Conservation (phyloP, 2,329 filamentous ascomycete species). For the Colletotrichum orbiculare region DNA sequence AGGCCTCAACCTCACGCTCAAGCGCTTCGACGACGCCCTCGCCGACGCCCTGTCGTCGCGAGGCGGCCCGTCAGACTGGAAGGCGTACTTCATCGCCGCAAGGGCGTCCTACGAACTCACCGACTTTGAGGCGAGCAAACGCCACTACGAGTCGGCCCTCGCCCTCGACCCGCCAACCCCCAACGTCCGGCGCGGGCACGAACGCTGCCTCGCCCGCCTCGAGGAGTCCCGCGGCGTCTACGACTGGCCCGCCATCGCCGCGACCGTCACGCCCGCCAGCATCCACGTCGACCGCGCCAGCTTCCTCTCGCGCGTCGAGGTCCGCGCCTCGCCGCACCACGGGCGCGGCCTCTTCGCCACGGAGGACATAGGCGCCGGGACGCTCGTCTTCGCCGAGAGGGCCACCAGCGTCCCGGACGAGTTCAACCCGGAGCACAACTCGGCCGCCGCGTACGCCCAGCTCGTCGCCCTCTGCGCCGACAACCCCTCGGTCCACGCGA, state of each 20-base stretch:
- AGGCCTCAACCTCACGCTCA: conserved; percentile 46
- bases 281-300: conserved; percentile 43
- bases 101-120: conserved; percentile 49
- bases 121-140: conserved; percentile 41
- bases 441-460: conserved; percentile 55
- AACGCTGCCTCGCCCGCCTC: conserved; percentile 33
- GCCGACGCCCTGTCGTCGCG: conserved; percentile 46
- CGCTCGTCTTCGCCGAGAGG: conserved; percentile 56
- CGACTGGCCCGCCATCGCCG: conserved; percentile 35
- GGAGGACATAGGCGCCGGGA: conserved; percentile 49
- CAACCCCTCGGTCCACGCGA: conserved; percentile 49
- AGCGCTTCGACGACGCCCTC: conserved; percentile 47
- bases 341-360: conserved; percentile 57
- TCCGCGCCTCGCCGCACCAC: conserved; percentile 46
- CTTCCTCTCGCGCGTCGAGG: conserved; percentile 46
- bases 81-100: conserved; percentile 47
- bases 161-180: conserved; percentile 37
- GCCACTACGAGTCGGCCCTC: conserved; percentile 42
- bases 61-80: conserved; percentile 44
- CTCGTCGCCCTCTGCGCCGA: conserved; percentile 52
- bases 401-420: conserved; percentile 53
- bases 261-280: conserved; percentile 31
- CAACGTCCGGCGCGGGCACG: conserved; percentile 38
- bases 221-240: conserved; percentile 33
- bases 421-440: conserved; percentile 52